These are phyloP conservation scores for Cordyceps tenuipes DNA, from an alignment of 2,329 filamentous ascomycete species.

Conservation along the genomic window DNA sequence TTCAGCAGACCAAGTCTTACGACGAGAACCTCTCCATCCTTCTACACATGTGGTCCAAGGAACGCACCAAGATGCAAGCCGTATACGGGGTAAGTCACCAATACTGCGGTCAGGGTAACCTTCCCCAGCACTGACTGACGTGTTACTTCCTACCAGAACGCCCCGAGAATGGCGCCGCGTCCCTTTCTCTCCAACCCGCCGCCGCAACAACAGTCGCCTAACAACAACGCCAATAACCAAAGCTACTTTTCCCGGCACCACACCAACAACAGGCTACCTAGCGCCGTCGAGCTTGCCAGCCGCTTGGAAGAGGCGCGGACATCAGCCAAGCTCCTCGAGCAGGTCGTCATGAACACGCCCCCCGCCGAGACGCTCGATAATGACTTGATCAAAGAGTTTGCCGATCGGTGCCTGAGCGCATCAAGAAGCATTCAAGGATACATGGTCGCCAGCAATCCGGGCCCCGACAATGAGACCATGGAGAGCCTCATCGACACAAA, in stretches of 20 bases:
- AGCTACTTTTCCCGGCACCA: constrained; percentile 50
- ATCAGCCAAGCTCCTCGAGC: constrained; percentile 83
- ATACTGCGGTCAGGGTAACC: neutral
- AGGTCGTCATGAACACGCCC: constrained; percentile 81
- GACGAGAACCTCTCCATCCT: constrained; percentile 68
- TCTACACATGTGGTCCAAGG: constrained; percentile 80
- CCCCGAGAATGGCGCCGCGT: constrained; percentile 1
- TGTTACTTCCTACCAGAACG: neutral
- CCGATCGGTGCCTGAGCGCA: constrained; percentile 74
- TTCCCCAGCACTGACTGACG: neutral
- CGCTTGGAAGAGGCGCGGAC: constrained; percentile 85
- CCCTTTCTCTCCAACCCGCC: neutral
- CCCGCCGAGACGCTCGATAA: constrained; percentile 66
- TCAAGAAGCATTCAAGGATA: constrained; percentile 77
- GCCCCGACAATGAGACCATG: constrained; percentile 89
- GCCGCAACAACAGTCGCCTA: constrained; percentile 6
- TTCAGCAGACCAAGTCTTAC: constrained; percentile 62
- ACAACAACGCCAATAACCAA: constrained; percentile 29
- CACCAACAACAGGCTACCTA: constrained; percentile 47
- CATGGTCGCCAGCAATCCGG: constrained; percentile 69
- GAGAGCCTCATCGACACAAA: constrained; percentile 90
- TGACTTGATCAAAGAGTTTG: constrained; percentile 89
- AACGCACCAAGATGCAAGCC: constrained; percentile 60
- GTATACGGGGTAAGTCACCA: constrained; percentile 38
- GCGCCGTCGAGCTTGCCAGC: constrained; percentile 67